Conservation (phyloP, 495 filamentous ascomycete species). For the Aspergillus sclerotioniger region DNA sequence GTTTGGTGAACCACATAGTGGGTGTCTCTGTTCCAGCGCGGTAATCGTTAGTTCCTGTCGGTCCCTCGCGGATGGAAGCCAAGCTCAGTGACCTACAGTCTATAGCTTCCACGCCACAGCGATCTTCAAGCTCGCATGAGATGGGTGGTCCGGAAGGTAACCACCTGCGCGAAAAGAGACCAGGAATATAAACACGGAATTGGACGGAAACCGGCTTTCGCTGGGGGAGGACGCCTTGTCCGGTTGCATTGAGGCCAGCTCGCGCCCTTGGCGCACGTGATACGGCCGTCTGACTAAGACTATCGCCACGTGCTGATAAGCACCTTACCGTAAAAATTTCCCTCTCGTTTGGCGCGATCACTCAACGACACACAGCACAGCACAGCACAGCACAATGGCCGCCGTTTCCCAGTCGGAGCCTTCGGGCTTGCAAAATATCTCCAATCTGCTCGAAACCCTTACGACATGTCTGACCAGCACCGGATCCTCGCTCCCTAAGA, state of each 20-base stretch:
- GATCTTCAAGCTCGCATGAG: conserved; percentile 14
- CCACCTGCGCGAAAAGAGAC: background rate
- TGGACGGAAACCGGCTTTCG: background rate
- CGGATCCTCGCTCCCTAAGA: conserved; percentile 58
- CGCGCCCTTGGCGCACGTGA: conserved; percentile 22
- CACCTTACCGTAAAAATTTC: conserved; percentile 28
- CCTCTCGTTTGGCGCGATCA: conserved; percentile 4
- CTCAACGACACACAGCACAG: no score
- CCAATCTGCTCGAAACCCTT: conserved; percentile 60
- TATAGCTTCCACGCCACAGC: conserved; percentile 21
- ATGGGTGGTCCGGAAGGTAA: background rate
- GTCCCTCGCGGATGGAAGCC: background rate
- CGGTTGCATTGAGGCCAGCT: conserved; percentile 21
- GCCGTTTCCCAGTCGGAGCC: conserved; percentile 23
- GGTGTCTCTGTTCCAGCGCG: conserved; percentile 12
- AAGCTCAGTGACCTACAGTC: conserved; percentile 16
- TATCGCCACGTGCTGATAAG: conserved; percentile 42
- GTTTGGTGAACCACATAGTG: conserved; percentile 43
- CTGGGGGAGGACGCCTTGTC: background rate
- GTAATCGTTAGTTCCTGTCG: conserved; percentile 17
- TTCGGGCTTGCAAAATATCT: conserved; percentile 32
- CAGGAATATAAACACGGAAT: background rate
- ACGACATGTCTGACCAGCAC: conserved; percentile 62
- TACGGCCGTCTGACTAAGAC: conserved; percentile 2
- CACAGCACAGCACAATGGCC: conserved; percentile 19